A percentile compares a stretch with the other conserved stretches of the same genome.
phyloP scores from a whole-genome alignment of 805 yeast genomes.

The Torulaspora microellipsoides region DNA sequence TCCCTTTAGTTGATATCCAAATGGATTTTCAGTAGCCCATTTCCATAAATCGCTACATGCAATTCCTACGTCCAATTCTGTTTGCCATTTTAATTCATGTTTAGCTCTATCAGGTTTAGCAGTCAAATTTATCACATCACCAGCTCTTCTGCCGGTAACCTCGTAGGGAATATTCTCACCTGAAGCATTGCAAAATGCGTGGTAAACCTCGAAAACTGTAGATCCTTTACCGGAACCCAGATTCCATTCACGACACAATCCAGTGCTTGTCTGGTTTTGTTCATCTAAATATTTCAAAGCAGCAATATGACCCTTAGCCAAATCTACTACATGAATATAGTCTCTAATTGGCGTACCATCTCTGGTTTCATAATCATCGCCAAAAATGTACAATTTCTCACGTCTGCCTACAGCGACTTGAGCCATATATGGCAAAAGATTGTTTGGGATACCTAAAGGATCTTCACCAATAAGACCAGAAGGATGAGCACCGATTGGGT shows the following conservation, averaged over 20 bases:
- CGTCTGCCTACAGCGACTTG: constrained; percentile 74
- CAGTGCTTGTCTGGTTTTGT: constrained; percentile 32
- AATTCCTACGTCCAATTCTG: constrained; percentile 49
- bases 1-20: constrained; percentile 44
- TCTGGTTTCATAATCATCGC: constrained; percentile 62
- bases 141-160: constrained; percentile 62
- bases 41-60: constrained; percentile 75
- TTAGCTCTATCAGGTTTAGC: constrained; percentile 68
- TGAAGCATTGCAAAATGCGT: constrained; percentile 60
- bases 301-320: constrained; percentile 72
- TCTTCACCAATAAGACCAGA: constrained; percentile 79
- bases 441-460: constrained; percentile 73
- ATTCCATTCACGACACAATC: constrained; percentile 73
- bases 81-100: constrained; percentile 60
- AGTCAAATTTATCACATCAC: constrained; percentile 73
- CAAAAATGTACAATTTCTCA: constrained; percentile 62
- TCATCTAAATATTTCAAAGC: constrained; percentile 53
- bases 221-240: constrained; percentile 79
- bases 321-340: constrained; percentile 75
- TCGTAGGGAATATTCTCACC: constrained; percentile 62
- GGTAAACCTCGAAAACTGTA: constrained; percentile 67
- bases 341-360: constrained; percentile 84
- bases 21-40: constrained; percentile 69
- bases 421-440: constrained; percentile 68
- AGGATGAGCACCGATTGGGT: constrained; percentile 85